These are phyloP conservation scores for Plasmodium yoelii DNA, from an alignment of 169 alveolate genomes.

Conservation along the genomic window DNA sequence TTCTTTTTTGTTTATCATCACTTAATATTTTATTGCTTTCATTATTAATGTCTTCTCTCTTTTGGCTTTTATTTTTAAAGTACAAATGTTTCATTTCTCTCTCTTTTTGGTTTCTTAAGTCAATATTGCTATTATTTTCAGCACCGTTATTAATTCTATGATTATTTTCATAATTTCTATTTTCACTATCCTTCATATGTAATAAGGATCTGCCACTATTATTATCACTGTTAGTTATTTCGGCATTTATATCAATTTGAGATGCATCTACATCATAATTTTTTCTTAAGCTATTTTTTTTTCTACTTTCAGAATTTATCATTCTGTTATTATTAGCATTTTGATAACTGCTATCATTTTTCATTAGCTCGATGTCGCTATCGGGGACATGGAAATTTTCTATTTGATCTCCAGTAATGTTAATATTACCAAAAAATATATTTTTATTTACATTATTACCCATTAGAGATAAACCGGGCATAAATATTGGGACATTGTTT, in stretches of 20 bases:
- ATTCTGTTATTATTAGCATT: slow-evolving; percentile 18
- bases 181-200: slow-evolving; percentile 20
- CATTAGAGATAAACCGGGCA: slow-evolving; percentile 59
- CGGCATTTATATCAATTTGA: slow-evolving; percentile 3
- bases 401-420: slow-evolving; percentile 59
- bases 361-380: slow-evolving; percentile 5
- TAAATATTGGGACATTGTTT: slow-evolving; percentile 41
- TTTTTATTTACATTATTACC: slow-evolving; percentile 38
- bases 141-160: neutral
- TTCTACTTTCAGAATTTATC: slow-evolving; percentile 18
- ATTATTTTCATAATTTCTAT: neutral
- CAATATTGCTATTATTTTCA: neutral
- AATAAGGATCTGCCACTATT: neutral
- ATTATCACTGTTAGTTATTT: neutral
- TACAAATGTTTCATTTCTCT: slow-evolving; percentile 48
- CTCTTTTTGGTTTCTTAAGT: slow-evolving; percentile 51
- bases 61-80: slow-evolving; percentile 46
- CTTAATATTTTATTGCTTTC: slow-evolving; percentile 25
- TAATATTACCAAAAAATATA: slow-evolving; percentile 69
- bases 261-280: slow-evolving; percentile 43
- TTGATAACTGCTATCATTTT: slow-evolving; percentile 10
- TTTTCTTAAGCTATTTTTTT: slow-evolving; percentile 38
- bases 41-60: slow-evolving; percentile 30
- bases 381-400: slow-evolving; percentile 50
- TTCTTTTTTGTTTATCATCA: slow-evolving; percentile 26